These are phyloP conservation scores for Cryphonectria nitschkei DNA, from an alignment of 2,329 filamentous ascomycete species.

Conservation along the genomic window DNA sequence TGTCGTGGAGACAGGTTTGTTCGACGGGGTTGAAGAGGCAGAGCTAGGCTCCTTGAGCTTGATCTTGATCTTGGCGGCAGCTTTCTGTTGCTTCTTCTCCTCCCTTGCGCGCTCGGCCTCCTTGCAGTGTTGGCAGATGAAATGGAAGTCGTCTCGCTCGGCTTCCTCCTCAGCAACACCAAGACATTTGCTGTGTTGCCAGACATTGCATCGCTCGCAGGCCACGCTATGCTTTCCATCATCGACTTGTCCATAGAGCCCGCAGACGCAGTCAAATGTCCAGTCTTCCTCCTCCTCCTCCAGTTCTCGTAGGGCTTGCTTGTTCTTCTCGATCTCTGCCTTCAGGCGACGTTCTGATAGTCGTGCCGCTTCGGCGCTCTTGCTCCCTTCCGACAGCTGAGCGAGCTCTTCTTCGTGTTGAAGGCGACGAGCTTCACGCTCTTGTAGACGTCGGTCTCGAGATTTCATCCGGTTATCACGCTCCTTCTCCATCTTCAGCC, in stretches of 20 bases:
- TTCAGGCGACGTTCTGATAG: slow-evolving; percentile 81
- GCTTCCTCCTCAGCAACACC: slow-evolving; percentile 78
- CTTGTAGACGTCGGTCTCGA: slow-evolving; percentile 81
- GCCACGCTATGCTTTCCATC: slow-evolving; percentile 93
- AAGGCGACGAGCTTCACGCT: slow-evolving; percentile 82
- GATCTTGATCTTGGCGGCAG: slow-evolving; percentile 55
- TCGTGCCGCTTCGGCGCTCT: slow-evolving; percentile 61
- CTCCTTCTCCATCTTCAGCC: slow-evolving; percentile 66
- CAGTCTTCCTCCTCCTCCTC: slow-evolving; percentile 76
- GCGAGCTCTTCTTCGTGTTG: slow-evolving; percentile 83
- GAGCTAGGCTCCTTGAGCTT: slow-evolving; percentile 47
- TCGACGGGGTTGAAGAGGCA: slow-evolving; percentile 33
- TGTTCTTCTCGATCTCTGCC: slow-evolving; percentile 78
- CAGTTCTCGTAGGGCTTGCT: slow-evolving; percentile 74
- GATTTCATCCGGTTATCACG: slow-evolving; percentile 81
- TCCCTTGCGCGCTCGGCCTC: slow-evolving; percentile 57
- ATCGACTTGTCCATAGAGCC: slow-evolving; percentile 87
- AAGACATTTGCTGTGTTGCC: slow-evolving; percentile 95
- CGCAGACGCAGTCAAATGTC: slow-evolving; percentile 95
- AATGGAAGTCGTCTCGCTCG: slow-evolving; percentile 84
- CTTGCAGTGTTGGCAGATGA: slow-evolving; percentile 79
- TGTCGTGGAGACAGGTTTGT: slow-evolving; percentile 33
- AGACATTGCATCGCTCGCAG: slow-evolving; percentile 91
- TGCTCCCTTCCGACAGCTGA: slow-evolving; percentile 76
- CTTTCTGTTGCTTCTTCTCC: slow-evolving; percentile 63